Conservation (phyloP, 78 protist species). For the Acrasis kona region DNA sequence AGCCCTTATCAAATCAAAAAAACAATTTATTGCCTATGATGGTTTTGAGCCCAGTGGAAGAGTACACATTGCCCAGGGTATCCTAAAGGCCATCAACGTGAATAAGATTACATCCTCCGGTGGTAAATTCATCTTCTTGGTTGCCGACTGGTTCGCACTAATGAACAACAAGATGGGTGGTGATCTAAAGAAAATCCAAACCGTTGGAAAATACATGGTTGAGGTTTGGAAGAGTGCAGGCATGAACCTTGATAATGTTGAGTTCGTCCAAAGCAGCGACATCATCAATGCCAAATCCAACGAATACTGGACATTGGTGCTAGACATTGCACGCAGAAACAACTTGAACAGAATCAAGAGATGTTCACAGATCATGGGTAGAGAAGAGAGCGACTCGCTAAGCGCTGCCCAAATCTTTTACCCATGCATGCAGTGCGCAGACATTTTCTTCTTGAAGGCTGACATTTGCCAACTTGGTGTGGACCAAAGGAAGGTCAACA, state of each 20-base stretch:
- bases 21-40: slow-evolving; percentile 78
- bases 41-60: slow-evolving; percentile 99
- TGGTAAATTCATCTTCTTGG: slow-evolving; percentile 87
- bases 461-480: slow-evolving; percentile 98
- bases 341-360: slow-evolving; percentile 72
- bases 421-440: slow-evolving; percentile 96
- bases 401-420: slow-evolving; percentile 87
- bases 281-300: slow-evolving; percentile 71
- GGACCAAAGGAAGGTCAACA: slow-evolving; percentile 97
- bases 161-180: slow-evolving; percentile 98
- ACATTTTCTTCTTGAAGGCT: slow-evolving; percentile 89
- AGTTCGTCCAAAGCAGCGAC: slow-evolving; percentile 89
- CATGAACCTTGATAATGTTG: slow-evolving; percentile 83
- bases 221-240: slow-evolving; percentile 97
- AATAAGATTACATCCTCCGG: slow-evolving; percentile 88
- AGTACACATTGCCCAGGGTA: slow-evolving; percentile 98
- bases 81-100: slow-evolving; percentile 92
- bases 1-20: slow-evolving; percentile 54
- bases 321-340: slow-evolving; percentile 79
- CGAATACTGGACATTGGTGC: slow-evolving; percentile 86
- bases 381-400: slow-evolving; percentile 65
- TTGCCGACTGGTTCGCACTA: slow-evolving; percentile 98
- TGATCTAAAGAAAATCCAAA: slow-evolving; percentile 75
- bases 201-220: slow-evolving; percentile 85
- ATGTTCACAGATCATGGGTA: slow-evolving; percentile 94